These are phyloP conservation scores for Brassica juncea DNA, from an alignment of 345 rosid species.

Conservation along the genomic window DNA sequence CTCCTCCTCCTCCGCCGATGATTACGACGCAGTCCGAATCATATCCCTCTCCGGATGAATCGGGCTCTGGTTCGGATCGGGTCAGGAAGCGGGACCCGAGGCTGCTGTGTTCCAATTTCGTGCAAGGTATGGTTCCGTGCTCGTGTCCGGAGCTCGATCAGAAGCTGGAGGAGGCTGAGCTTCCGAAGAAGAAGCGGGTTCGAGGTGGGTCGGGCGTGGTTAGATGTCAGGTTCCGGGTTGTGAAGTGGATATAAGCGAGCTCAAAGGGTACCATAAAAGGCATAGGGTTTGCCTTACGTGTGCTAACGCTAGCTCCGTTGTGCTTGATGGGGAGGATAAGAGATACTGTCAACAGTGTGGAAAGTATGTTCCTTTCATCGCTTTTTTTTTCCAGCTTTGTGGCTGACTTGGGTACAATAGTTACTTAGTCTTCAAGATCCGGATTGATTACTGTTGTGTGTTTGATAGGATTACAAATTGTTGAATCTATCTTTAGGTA, in stretches of 20 bases:
- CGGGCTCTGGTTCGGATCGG: slow-evolving; percentile 42
- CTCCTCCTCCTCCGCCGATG: slow-evolving; percentile 22
- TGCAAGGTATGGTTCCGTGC: slow-evolving; percentile 80
- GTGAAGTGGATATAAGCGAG: slow-evolving; percentile 83
- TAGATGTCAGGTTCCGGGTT: slow-evolving; percentile 78
- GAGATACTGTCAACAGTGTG: slow-evolving; percentile 99
- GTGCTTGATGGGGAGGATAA: slow-evolving; percentile 65
- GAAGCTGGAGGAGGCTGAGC: slow-evolving; percentile 57
- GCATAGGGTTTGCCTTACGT: slow-evolving; percentile 84
- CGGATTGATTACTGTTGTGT: not conserved
- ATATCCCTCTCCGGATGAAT: slow-evolving; percentile 29
- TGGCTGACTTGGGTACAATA: too few relatives aligned
- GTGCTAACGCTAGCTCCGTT: slow-evolving; percentile 70
- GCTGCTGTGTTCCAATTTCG: slow-evolving; percentile 73
- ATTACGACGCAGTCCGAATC: slow-evolving; percentile 31
- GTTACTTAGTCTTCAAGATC: not conserved
- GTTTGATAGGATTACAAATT: slow-evolving; percentile 14
- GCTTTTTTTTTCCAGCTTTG: not conserved
- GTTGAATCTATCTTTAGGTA: slow-evolving; percentile 12
- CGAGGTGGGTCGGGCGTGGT: slow-evolving; percentile 40
- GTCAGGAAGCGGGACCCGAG: slow-evolving; percentile 94
- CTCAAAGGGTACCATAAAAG: slow-evolving; percentile 91
- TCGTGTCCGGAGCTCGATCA: slow-evolving; percentile 92
- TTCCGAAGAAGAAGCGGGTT: slow-evolving; percentile 69
- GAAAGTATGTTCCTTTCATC: slow-evolving; percentile 57